Conservation (phyloP, 1,139 yeast species). For the Hansenula lynferdii region DNA sequence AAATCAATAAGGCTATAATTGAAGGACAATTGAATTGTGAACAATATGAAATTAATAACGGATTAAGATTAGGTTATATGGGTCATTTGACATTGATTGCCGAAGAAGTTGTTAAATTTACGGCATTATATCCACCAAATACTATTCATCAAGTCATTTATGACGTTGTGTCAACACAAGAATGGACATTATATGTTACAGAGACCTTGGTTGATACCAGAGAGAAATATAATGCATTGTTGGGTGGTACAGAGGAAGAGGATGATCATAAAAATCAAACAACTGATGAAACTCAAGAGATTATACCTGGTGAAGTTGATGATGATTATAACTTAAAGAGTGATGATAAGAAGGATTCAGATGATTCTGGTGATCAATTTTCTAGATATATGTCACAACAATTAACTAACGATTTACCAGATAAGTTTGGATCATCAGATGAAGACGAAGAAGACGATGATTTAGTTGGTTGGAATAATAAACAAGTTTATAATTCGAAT, state of each 20-base stretch:
- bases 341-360: slow-evolving; percentile 13
- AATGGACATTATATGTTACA: slow-evolving; percentile 76
- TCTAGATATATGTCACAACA: slow-evolving; percentile 84
- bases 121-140: slow-evolving; percentile 65
- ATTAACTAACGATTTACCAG: slow-evolving; percentile 56
- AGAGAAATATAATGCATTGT: slow-evolving; percentile 91
- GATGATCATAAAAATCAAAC: slow-evolving; percentile 14
- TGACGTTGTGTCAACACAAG: slow-evolving; percentile 32
- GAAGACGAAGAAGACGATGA: slow-evolving; percentile 50
- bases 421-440: slow-evolving; percentile 48
- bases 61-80: slow-evolving; percentile 89
- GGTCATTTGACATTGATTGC: slow-evolving; percentile 95
- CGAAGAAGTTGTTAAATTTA: slow-evolving; percentile 94
- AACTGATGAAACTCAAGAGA: slow-evolving; percentile 27
- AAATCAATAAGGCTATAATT: slow-evolving; percentile 72
- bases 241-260: slow-evolving; percentile 57
- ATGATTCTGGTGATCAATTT: slow-evolving; percentile 45
- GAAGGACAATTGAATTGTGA: slow-evolving; percentile 78
- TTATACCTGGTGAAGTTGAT: slow-evolving; percentile 37
- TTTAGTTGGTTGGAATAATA: slow-evolving; percentile 18
- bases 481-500: slow-evolving; percentile 12
- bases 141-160: slow-evolving; percentile 57
- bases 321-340: slow-evolving; percentile 14
- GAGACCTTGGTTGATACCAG: slow-evolving; percentile 77
- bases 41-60: slow-evolving; percentile 57